Base-by-base conservation (phyloP, 2,329 filamentous ascomycete species). In the Phialophora chinensis region DNA sequence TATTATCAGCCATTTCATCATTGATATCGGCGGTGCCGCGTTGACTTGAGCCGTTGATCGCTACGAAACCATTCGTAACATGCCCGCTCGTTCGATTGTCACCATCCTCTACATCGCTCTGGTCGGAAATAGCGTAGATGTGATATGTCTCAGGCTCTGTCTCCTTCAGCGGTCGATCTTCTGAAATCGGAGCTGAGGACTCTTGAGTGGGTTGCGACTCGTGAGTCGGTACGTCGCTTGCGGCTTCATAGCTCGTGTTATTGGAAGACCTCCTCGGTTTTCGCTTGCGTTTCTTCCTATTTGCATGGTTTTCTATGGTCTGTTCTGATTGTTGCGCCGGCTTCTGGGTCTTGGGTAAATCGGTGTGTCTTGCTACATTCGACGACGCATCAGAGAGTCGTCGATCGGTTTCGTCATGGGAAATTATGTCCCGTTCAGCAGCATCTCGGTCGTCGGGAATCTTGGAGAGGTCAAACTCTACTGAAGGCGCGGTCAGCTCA, bases 121-220 rank as follows among this genome's bases (percentile, higher is more conserved):
- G 49, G 23, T 71, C 67, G 6, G 67, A 66, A 10, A 54, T 62
- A 17, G 66, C 69, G 63, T 72, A 71, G 8, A 69, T 69, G 47
- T 67, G 62, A 58, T 72, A 71, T 14, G 69, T 66, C 61, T 72
- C 71, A 3, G 71, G 69, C 35, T 72, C 71, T 56, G 62, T 60
- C 38, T 71, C 66, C 50, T 55, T 60, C 5, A 72, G 27, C n/a
- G 49, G 38, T 38, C 60, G 67, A 52, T 17, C 59, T 11, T 64
- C 44, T 20, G 27, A 4, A 14, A 17, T 23, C 23, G 33, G 23
- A 35, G 42, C 47, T 6, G 20, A n/a, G 8, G 12, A n/a, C 12
- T 50, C 29, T n/a, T 20, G 33, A 20, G 42, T 8, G 4, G 27
- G 20, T n/a, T 47, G 52, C 11, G 52, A 59, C 6, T 38, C 11